Conservation (phyloP, 345 rosid genomes). For the Hibiscus syriacus region DNA sequence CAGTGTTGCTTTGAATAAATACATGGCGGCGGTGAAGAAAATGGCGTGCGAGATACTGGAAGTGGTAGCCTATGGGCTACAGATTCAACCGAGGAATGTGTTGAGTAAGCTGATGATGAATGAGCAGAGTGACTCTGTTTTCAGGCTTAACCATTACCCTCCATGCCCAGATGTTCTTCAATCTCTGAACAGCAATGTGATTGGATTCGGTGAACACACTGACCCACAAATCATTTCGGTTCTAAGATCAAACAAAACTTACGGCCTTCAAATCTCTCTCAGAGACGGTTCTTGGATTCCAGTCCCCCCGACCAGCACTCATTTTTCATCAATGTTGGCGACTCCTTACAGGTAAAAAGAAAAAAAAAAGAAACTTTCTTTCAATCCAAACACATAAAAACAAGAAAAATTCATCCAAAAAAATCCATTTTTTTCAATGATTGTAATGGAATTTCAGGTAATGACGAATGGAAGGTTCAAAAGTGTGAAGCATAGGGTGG, state of each 20-base stretch:
- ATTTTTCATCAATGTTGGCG: slow-evolving; percentile 81
- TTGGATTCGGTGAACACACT: slow-evolving; percentile 84
- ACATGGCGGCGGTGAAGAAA: slow-evolving; percentile 43
- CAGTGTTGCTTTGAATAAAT: slow-evolving; percentile 55
- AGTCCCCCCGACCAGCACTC: slow-evolving; percentile 68
- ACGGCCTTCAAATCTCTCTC: slow-evolving; percentile 71
- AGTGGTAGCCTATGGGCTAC: slow-evolving; percentile 63
- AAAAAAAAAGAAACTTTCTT: too few relatives aligned
- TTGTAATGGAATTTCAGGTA: too few relatives aligned
- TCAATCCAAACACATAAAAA: neutral
- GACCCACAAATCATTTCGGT: slow-evolving; percentile 88
- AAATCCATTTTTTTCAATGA: too few relatives aligned
- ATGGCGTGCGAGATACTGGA: slow-evolving; percentile 66
- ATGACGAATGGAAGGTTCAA: slow-evolving; percentile 85
- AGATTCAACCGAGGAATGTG: slow-evolving; percentile 43
- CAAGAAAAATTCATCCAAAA: too few relatives aligned
- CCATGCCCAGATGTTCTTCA: slow-evolving; percentile 27
- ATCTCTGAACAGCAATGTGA: slow-evolving; percentile 18
- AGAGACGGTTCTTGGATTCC: slow-evolving; percentile 65
- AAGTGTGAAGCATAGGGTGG: slow-evolving; percentile 79
- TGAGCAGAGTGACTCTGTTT: slow-evolving; percentile 55
- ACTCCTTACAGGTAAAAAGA: slow-evolving; percentile 61
- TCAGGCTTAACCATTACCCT: slow-evolving; percentile 79
- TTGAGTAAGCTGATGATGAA: slow-evolving; percentile 63
- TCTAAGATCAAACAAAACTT: slow-evolving; percentile 70